Percentiles rank a stretch among this genome's conserved stretches.
Evolutionary conservation across 306 rosid species (phyloP).

Genomic region (Glycine latifolia): DNA sequence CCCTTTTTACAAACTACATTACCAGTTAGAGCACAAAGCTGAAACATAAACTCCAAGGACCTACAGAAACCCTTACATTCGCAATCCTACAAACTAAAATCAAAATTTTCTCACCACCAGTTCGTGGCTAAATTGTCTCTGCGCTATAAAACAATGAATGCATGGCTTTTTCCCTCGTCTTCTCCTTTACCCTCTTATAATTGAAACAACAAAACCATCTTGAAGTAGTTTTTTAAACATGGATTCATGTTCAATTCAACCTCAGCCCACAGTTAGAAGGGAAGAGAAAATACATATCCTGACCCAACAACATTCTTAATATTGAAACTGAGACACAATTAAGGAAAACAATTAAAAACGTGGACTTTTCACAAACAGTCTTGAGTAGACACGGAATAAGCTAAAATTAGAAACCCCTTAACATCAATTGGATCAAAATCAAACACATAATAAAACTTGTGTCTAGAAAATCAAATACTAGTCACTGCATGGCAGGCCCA

Average conservation of each 20-base stretch:
- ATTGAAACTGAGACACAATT: conserved; percentile 32
- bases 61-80: conserved; percentile 20
- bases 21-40: conserved; percentile 19
- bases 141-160: neutral
- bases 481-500: conserved; percentile 32
- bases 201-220: conserved; percentile 25
- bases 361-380: conserved; percentile 28
- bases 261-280: conserved; percentile 8
- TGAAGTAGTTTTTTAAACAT: neutral
- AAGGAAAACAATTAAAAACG: conserved; percentile 23
- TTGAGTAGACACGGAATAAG: conserved; percentile 23
- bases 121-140: neutral
- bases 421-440: conserved; percentile 21
- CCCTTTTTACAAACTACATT: conserved; percentile 19
- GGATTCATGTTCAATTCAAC: conserved; percentile 20
- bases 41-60: conserved; percentile 38
- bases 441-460: neutral
- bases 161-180: conserved; percentile 29
- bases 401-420: conserved; percentile 42
- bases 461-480: conserved; percentile 2
- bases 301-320: conserved; percentile 32
- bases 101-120: conserved; percentile 15
- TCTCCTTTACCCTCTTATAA: conserved; percentile 5
- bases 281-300: conserved; percentile 33
- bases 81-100: conserved; percentile 26